phyloP scores from a whole-genome alignment of 805 yeast species.

The Grigorovia humatica region DNA sequence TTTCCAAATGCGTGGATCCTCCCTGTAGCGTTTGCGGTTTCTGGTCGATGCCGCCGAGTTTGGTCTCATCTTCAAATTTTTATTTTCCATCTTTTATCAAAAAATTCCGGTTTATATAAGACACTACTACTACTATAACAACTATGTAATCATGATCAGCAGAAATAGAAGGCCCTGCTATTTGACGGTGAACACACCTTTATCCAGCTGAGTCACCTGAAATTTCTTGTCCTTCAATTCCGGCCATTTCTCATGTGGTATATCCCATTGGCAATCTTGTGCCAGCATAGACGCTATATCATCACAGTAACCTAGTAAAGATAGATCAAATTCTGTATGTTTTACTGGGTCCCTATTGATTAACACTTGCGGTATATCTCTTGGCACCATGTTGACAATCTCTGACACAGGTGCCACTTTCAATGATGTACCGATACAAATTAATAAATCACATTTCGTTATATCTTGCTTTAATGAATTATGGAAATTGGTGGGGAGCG shows the following conservation, averaged over 20 bases:
- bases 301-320: slow-evolving; percentile 73
- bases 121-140: no score
- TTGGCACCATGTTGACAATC: slow-evolving; percentile 60
- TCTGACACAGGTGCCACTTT: slow-evolving; percentile 90
- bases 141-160: no score
- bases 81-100: no score
- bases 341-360: slow-evolving; percentile 68
- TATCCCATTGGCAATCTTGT: slow-evolving; percentile 47
- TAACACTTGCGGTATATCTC: slow-evolving; percentile 64
- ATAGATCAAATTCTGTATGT: slow-evolving; percentile 72
- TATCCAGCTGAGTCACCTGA: slow-evolving; percentile 16
- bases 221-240: slow-evolving; percentile 18
- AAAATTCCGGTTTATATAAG: no score
- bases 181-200: slow-evolving; percentile 23
- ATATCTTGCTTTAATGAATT: slow-evolving; percentile 48
- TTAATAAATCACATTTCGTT: slow-evolving; percentile 59
- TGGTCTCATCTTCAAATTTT: no score
- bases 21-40: not conserved
- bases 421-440: slow-evolving; percentile 86
- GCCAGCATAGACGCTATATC: slow-evolving; percentile 61
- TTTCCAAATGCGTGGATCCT: no score
- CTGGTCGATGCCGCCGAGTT: no score
- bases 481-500: slow-evolving; percentile 61
- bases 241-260: slow-evolving; percentile 43
- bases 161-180: no score